phyloP scores from a whole-genome alignment of 805 yeast species.

The Candida golubevii region DNA sequence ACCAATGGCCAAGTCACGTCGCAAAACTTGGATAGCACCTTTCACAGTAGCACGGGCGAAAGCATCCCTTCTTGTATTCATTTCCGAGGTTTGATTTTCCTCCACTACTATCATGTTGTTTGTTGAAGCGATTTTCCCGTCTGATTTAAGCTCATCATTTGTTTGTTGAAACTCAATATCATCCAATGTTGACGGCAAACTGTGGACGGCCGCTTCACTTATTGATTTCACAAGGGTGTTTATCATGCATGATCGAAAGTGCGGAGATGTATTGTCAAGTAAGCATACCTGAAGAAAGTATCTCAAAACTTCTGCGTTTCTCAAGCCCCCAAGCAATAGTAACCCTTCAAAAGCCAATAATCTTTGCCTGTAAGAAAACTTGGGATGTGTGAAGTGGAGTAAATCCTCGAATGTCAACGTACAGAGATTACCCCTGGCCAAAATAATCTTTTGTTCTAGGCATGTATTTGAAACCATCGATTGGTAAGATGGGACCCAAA shows the following conservation, averaged over 20 bases:
- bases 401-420: slow-evolving; percentile 52
- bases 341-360: slow-evolving; percentile 67
- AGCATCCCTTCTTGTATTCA: slow-evolving; percentile 56
- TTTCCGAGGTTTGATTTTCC: slow-evolving; percentile 41
- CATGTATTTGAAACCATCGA: slow-evolving; percentile 52
- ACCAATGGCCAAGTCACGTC: slow-evolving; percentile 56
- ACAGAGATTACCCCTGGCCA: slow-evolving; percentile 54
- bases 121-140: background rate
- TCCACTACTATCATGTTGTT: slow-evolving; percentile 53
- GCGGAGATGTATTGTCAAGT: slow-evolving; percentile 46
- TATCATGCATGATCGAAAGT: slow-evolving; percentile 48
- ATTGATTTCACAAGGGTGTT: slow-evolving; percentile 47
- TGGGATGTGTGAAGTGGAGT: slow-evolving; percentile 47
- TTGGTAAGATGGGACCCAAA: slow-evolving; percentile 77
- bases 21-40: slow-evolving; percentile 62
- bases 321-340: slow-evolving; percentile 71
- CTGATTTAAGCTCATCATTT: background rate
- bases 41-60: slow-evolving; percentile 58
- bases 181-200: slow-evolving; percentile 54
- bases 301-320: slow-evolving; percentile 53
- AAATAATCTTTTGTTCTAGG: slow-evolving; percentile 51
- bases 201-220: slow-evolving; percentile 63
- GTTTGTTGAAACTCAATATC: slow-evolving; percentile 55
- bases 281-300: slow-evolving; percentile 58
- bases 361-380: slow-evolving; percentile 50